A percentile compares a stretch with the other conserved stretches of the same genome.
Conservation (phyloP, 192 early-diverging fungal species). For the Linnemannia schmuckeri region DNA sequence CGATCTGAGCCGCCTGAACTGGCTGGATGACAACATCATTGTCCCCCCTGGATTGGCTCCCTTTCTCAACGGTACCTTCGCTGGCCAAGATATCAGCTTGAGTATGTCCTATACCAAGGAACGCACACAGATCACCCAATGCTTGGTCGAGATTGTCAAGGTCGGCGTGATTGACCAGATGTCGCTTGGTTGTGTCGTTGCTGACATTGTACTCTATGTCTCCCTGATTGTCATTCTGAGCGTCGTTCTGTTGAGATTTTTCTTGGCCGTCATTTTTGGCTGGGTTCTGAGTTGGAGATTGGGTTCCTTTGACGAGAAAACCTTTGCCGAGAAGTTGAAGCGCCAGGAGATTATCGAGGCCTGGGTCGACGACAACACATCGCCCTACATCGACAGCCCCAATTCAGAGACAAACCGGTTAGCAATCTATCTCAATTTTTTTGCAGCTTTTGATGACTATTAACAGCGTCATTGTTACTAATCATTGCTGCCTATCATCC, state of each 20-base stretch:
- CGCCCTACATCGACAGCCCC: constrained; percentile 44
- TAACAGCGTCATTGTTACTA: too few relatives aligned
- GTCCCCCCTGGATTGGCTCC: constrained; percentile 56
- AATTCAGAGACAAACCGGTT: constrained; percentile 51
- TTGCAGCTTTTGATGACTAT: too few relatives aligned
- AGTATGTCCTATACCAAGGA: constrained; percentile 65
- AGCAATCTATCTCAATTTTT: background rate
- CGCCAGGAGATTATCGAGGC: constrained; percentile 59
- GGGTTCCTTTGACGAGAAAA: constrained; percentile 79
- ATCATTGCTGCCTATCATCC: background rate
- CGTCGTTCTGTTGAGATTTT: constrained; percentile 76
- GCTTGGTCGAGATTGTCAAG: constrained; percentile 83
- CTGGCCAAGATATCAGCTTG: constrained; percentile 66
- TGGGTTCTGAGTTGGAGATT: constrained; percentile 87
- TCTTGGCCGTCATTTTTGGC: constrained; percentile 82
- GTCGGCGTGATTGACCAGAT: constrained; percentile 85
- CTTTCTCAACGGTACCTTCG: constrained; percentile 56
- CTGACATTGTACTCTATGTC: constrained; percentile 83
- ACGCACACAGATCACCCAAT: constrained; percentile 70
- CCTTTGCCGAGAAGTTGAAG: constrained; percentile 62
- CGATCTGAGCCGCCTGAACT: constrained; percentile 75
- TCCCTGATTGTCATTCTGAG: constrained; percentile 81
- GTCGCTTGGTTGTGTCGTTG: constrained; percentile 85
- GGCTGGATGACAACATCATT: constrained; percentile 68
- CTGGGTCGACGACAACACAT: constrained; percentile 56